Conservation (phyloP, 2,329 filamentous ascomycete species). For the Cladosporium phlei region DNA sequence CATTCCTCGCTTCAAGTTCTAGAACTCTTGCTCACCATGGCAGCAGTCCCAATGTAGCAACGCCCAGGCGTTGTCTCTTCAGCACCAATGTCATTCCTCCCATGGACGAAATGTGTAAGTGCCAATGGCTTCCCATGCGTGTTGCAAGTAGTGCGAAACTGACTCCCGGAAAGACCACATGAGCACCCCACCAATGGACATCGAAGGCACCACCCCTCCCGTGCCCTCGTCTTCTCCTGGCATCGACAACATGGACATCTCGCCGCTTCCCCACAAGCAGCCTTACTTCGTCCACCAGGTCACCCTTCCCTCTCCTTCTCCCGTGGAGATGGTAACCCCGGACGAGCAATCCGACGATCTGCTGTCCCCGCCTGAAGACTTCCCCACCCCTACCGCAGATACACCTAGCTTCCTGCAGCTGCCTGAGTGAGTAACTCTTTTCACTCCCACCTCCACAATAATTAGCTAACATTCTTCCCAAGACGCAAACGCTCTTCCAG, state of each 20-base stretch:
- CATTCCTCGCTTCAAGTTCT: conserved; percentile 27
- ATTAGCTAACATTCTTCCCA: conserved; percentile 16
- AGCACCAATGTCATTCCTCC: conserved; percentile 63
- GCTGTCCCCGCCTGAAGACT: conserved; percentile 28
- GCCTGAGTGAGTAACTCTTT: conserved; percentile 26
- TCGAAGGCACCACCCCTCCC: conserved; percentile 80
- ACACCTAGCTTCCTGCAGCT: conserved; percentile 22
- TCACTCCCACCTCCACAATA: neutral
- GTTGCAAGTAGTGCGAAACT: conserved; percentile 13
- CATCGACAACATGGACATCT: conserved; percentile 85
- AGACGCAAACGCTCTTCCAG: conserved; percentile 38
- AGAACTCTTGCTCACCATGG: conserved; percentile 36
- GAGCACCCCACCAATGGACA: conserved; percentile 42
- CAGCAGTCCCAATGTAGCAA: conserved; percentile 72
- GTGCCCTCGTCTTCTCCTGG: conserved; percentile 79
- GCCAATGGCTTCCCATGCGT: conserved; percentile 22
- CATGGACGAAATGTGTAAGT: conserved; percentile 29
- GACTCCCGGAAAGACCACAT: conserved; percentile 36
- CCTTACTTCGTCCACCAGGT: conserved; percentile 56
- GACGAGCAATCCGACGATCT: conserved; percentile 24
- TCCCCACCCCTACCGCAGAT: conserved; percentile 13
- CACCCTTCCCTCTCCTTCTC: conserved; percentile 68
- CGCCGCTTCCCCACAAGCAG: conserved; percentile 82
- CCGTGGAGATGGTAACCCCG: conserved; percentile 47
- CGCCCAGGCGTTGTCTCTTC: conserved; percentile 80